Percentiles rank a stretch among this genome's conserved stretches.
Evolutionary conservation across 2,329 filamentous ascomycete genomes (phyloP).

Genomic region (Mycogone perniciosa): DNA sequence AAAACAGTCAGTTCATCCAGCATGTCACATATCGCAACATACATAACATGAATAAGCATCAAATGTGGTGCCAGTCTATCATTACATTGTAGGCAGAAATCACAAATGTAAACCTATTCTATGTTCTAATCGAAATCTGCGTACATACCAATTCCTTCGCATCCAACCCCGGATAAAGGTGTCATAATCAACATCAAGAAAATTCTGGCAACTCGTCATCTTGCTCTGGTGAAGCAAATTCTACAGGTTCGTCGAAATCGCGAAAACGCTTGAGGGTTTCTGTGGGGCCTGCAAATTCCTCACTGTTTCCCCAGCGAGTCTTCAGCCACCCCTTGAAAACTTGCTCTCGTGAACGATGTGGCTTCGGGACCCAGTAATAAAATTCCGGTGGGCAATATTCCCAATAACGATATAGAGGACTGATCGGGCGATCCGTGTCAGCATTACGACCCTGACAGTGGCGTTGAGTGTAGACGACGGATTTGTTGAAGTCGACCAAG

Average conservation of each 20-base stretch:
- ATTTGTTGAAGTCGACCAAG: slow-evolving; percentile 2
- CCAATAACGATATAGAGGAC: slow-evolving; percentile 3
- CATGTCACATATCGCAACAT: no score
- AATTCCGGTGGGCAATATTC: slow-evolving; percentile 2
- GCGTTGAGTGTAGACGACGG: background rate
- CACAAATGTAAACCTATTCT: no score
- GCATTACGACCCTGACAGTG: background rate
- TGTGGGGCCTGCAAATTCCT: background rate
- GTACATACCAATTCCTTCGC: no score
- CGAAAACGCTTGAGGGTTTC: background rate
- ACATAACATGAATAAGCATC: no score
- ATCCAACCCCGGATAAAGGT: background rate
- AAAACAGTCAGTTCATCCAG: no score
- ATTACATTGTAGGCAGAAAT: no score
- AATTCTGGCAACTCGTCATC: background rate
- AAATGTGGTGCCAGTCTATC: no score
- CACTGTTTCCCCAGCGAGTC: background rate
- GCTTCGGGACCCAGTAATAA: background rate
- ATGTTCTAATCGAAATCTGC: background rate
- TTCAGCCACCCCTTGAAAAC: slow-evolving; percentile 4
- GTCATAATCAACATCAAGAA: background rate
- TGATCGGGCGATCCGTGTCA: background rate
- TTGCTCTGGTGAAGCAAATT: background rate
- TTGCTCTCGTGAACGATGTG: background rate
- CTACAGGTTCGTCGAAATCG: slow-evolving; percentile 2